Evolutionary conservation across 2,329 filamentous ascomycete genomes (phyloP), one percentile per base, ranked within the genome.

Genomic region (Botrytis deweyae): DNA sequence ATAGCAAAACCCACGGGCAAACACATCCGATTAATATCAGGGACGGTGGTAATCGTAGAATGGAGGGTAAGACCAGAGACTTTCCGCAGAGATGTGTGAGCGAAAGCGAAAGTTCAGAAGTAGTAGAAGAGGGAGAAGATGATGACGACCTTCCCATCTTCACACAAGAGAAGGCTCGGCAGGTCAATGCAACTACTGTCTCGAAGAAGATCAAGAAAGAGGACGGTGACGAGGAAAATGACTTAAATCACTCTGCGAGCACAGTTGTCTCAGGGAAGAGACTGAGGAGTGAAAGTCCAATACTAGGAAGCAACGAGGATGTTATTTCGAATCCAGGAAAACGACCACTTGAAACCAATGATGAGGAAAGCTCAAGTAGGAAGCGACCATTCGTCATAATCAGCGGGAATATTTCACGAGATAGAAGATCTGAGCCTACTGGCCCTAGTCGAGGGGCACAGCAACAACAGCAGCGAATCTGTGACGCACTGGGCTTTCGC

Each of bases 351-450:
- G 66, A 68, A 18, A 22, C 36, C 25, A 33, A 29, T 9, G 66
- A 25, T 16, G 49, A 55, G 38, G 66, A 68, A 8, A 16, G 3
- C 29, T 68, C 36, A n/a, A 42, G 49, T 33, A 68, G 49, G 36
- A 68, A 68, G 18, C 66, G 66, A 33, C 49, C 36, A 25, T 58
- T 58, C 8, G 66, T 68, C 4, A 68, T 68, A 58, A 58, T 68
- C 29, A n/a, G 46, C 14, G 66, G 49, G 8, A 42, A 42, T 22
- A 29, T n/a, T 58, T 42, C 66, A 58, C 49, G 36, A 58, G 49
- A 58, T 22, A 58, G 16, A 22, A 55, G 1, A 25, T 33, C 46
- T 16, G 49, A 68, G 22, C 36, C 65, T 58, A 22, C 49, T 33
- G 65, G 36, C 29, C 3, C 5, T 14, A 29, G 16, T 42, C 16